Conservation (phyloP, 2,329 filamentous ascomycete genomes). For the Zymoseptoria passerinii region DNA sequence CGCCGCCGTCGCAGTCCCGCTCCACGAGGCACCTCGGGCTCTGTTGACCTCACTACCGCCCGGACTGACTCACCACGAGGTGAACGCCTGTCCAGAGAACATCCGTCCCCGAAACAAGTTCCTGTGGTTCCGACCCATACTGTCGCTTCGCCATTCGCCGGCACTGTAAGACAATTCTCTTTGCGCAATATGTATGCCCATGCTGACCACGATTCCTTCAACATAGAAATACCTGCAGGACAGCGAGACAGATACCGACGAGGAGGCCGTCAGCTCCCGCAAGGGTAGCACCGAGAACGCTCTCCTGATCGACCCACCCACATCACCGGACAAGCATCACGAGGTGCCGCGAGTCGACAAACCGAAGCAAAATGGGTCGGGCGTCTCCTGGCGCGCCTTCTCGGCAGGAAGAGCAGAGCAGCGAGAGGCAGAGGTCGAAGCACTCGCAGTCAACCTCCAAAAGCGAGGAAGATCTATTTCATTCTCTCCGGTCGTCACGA, state of each 20-base stretch:
- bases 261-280: slow-evolving; percentile 24
- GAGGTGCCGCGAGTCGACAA: slow-evolving; percentile 28
- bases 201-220: slow-evolving; percentile 13
- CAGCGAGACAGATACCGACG: slow-evolving; percentile 23
- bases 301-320: slow-evolving; percentile 1
- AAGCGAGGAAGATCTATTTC: slow-evolving; percentile 28
- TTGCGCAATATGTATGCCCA: not conserved
- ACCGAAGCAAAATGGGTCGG: slow-evolving; percentile 25
- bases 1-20: slow-evolving; percentile 23
- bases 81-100: slow-evolving; percentile 10
- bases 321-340: slow-evolving; percentile 11
- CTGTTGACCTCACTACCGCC: slow-evolving; percentile 1
- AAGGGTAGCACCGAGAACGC: slow-evolving; percentile 21
- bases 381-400: slow-evolving; percentile 30
- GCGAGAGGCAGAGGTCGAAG: slow-evolving; percentile 27
- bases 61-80: slow-evolving; percentile 22
- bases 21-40: slow-evolving; percentile 16
- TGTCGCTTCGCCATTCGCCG: slow-evolving; percentile 29
- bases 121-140: slow-evolving; percentile 22
- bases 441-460: slow-evolving; percentile 25
- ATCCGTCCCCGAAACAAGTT: slow-evolving; percentile 8
- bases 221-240: slow-evolving; percentile 29
- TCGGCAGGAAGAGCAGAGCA: slow-evolving; percentile 27
- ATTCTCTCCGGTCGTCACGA: slow-evolving; percentile 26
- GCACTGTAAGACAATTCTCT: slow-evolving; percentile 17